These are phyloP conservation scores for Cryptococcus hybrid DNA, from an alignment of 1,284 basidiomycete genomes.

Conservation along the genomic window DNA sequence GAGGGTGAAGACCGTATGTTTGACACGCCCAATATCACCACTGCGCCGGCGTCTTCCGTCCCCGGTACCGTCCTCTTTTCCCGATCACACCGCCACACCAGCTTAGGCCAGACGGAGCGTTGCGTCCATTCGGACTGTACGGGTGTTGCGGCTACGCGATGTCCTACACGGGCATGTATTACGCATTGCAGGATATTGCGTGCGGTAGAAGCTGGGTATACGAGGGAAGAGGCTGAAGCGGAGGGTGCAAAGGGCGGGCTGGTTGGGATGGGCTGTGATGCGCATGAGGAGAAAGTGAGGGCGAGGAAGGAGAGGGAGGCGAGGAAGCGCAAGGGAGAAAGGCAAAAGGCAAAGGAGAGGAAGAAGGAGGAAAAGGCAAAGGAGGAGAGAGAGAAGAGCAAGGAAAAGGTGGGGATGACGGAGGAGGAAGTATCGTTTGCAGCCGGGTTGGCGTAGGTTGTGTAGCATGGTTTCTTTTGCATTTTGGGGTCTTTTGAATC, in stretches of 20 bases:
- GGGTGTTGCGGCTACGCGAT: conserved; percentile 40
- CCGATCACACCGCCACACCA: conserved; percentile 7
- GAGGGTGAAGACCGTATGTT: neutral
- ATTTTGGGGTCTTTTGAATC: neutral
- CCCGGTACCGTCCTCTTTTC: conserved; percentile 10
- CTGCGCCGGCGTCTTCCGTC: conserved; percentile 12
- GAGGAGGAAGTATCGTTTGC: neutral
- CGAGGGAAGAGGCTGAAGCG: conserved; percentile 35
- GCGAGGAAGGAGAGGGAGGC: conserved; percentile 38
- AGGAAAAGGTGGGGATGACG: neutral
- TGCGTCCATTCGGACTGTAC: conserved; percentile 23
- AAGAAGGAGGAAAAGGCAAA: conserved; percentile 8
- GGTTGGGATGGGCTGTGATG: conserved; percentile 48
- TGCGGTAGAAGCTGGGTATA: conserved; percentile 35
- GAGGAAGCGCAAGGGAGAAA: conserved; percentile 31
- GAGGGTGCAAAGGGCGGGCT: conserved; percentile 24
- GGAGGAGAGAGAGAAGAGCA: conserved; percentile 3
- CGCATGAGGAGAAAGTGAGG: conserved; percentile 49
- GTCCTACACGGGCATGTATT: conserved; percentile 43
- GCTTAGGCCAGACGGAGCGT: neutral
- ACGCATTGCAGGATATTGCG: conserved; percentile 44
- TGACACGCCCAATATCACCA: neutral
- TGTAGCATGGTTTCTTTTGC: neutral
- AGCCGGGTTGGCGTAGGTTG: neutral
- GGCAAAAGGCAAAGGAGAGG: conserved; percentile 7